These are phyloP conservation scores for Naumovozyma baii DNA, from an alignment of 805 yeast species.

Conservation along the genomic window DNA sequence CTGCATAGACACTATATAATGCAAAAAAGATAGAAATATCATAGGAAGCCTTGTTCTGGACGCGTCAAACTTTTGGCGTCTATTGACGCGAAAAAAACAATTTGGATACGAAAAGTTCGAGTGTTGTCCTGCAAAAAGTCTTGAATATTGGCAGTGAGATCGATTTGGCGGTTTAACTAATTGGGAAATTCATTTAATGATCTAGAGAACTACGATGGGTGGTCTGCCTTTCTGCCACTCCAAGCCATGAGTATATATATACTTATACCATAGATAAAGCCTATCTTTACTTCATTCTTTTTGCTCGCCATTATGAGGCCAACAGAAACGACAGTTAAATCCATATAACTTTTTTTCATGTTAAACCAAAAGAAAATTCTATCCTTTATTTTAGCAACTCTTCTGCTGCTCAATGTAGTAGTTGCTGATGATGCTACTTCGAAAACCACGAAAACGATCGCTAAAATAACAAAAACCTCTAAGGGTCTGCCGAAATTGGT, in stretches of 20 bases:
- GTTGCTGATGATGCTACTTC: neutral
- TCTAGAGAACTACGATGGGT: neutral
- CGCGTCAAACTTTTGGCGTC: neutral
- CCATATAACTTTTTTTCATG: too few species aligned
- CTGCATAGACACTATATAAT: too few species aligned
- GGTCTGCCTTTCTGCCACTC: neutral
- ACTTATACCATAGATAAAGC: neutral
- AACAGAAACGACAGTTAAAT: too few species aligned
- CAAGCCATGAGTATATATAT: neutral
- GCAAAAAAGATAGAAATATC: too few species aligned
- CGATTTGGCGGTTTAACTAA: too few species aligned
- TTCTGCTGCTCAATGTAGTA: neutral
- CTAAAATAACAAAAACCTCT: neutral
- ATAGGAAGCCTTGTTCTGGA: too few species aligned
- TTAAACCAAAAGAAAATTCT: neutral
- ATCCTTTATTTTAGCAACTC: neutral
- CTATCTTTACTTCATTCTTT: too few species aligned
- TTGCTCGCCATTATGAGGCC: too few species aligned
- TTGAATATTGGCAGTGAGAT: too few species aligned
- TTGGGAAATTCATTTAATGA: neutral
- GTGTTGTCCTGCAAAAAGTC: neutral
- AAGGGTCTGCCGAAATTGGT: conserved; percentile 3
- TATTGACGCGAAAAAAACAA: neutral
- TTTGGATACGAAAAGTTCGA: neutral
- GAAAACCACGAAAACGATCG: neutral